Evolutionary conservation across 441 rosid genomes (phyloP).

Genomic region (Croton laevigatus): DNA sequence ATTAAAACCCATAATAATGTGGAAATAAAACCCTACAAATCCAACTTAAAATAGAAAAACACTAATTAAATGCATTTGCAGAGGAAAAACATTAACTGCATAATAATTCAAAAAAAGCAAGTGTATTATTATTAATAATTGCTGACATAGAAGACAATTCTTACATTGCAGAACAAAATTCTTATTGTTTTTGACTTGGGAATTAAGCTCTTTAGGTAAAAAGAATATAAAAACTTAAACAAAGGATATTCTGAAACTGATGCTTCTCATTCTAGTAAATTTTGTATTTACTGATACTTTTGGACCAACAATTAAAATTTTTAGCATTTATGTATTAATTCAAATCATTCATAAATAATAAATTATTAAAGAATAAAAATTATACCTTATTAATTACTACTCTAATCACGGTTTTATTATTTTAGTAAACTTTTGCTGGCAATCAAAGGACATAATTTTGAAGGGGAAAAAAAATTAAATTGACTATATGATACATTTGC

Average conservation of each 20-base stretch:
- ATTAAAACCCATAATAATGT: background rate
- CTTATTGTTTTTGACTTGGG: background rate
- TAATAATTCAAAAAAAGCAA: background rate
- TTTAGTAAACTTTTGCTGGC: no score
- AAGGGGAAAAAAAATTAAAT: no score
- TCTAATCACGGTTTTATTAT: no score
- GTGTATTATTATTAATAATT: background rate
- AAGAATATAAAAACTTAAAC: no score
- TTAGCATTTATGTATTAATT: no score
- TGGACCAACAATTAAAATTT: no score
- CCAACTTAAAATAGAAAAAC: background rate
- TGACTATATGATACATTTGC: no score
- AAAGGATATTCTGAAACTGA: background rate
- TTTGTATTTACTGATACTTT: background rate
- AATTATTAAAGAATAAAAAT: background rate
- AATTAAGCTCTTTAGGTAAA: background rate
- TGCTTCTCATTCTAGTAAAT: background rate
- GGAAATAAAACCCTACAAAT: background rate
- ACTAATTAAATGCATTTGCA: background rate
- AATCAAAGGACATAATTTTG: no score
- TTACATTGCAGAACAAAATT: background rate
- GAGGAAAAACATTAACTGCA: conserved; percentile 8
- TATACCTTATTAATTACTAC: background rate
- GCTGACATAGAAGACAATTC: background rate
- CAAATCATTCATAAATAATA: background rate